Conservation (phyloP, 2,329 filamentous ascomycete species). For the Cryphonectria parasitica region DNA sequence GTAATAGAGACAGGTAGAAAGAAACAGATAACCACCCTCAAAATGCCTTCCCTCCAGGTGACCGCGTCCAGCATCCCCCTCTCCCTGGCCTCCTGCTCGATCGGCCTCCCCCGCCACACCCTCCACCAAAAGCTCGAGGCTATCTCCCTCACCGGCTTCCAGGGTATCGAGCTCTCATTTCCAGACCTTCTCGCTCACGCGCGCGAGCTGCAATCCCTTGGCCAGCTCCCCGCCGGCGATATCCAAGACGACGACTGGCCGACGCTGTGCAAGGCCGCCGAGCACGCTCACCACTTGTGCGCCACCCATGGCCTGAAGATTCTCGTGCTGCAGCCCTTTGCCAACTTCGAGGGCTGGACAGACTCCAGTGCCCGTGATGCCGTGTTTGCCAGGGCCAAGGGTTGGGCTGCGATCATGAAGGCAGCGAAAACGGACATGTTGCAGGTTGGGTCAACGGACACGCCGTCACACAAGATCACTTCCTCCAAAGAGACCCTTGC, state of each 20-base stretch:
- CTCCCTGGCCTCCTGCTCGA: conserved; percentile 61
- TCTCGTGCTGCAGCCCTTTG: conserved; percentile 75
- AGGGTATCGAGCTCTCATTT: conserved; percentile 74
- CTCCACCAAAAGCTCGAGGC: conserved; percentile 64
- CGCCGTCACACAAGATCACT: conserved; percentile 52
- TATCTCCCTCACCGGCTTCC: conserved; percentile 67
- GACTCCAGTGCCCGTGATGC: conserved; percentile 61
- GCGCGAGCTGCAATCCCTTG: conserved; percentile 45
- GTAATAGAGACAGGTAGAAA: neutral
- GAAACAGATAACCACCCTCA: neutral
- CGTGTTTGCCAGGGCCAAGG: conserved; percentile 63
- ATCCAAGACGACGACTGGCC: conserved; percentile 63
- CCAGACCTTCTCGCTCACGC: conserved; percentile 71
- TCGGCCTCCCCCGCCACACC: conserved; percentile 48
- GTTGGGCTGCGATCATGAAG: conserved; percentile 75
- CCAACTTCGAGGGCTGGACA: conserved; percentile 77
- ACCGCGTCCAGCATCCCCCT: conserved; percentile 43
- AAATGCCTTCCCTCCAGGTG: conserved; percentile 11
- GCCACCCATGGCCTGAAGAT: conserved; percentile 60
- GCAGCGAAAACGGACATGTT: conserved; percentile 71
- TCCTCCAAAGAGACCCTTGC: conserved; percentile 56
- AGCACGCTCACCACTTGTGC: conserved; percentile 58
- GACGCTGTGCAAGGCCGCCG: conserved; percentile 57
- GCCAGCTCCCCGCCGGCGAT: conserved; percentile 38
- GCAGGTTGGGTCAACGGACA: conserved; percentile 68